phyloP scores from a whole-genome alignment of 768 basidiomycete species.

The Boletellus sp. region DNA sequence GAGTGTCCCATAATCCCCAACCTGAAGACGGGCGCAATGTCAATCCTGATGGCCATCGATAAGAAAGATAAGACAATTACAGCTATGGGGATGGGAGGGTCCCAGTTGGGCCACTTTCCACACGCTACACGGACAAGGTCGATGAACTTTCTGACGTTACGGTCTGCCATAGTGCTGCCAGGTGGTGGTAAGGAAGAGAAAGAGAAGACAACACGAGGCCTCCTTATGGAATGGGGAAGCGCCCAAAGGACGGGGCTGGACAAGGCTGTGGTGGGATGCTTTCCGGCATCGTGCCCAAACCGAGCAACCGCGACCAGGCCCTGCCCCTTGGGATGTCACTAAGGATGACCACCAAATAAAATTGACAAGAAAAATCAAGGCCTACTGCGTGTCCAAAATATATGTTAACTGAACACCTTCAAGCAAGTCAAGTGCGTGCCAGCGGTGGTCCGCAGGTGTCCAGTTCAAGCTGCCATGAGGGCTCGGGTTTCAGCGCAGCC shows the following conservation, averaged over 20 bases:
- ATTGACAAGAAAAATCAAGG: not conserved
- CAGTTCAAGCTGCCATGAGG: not conserved
- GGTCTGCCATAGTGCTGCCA: not conserved
- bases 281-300: not conserved
- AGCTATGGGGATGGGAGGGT: constrained; percentile 28
- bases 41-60: not conserved
- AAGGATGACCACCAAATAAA: not conserved
- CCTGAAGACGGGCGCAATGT: constrained; percentile 9
- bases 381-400: not conserved
- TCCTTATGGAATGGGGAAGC: not conserved
- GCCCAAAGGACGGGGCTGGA: not conserved
- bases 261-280: constrained; percentile 1
- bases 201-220: not conserved
- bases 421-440: not conserved
- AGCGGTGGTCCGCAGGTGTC: not conserved
- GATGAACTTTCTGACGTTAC: constrained; percentile 25
- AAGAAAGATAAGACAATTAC: constrained; percentile 6
- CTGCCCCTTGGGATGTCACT: not conserved
- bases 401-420: not conserved
- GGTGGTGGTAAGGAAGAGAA: not conserved
- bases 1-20: constrained; percentile 30
- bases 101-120: constrained; percentile 33
- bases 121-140: constrained; percentile 26
- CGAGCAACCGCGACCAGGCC: not conserved
- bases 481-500: not conserved